Conservation (phyloP, 2,329 filamentous ascomycete species). For the Xylariaceae sp. region DNA sequence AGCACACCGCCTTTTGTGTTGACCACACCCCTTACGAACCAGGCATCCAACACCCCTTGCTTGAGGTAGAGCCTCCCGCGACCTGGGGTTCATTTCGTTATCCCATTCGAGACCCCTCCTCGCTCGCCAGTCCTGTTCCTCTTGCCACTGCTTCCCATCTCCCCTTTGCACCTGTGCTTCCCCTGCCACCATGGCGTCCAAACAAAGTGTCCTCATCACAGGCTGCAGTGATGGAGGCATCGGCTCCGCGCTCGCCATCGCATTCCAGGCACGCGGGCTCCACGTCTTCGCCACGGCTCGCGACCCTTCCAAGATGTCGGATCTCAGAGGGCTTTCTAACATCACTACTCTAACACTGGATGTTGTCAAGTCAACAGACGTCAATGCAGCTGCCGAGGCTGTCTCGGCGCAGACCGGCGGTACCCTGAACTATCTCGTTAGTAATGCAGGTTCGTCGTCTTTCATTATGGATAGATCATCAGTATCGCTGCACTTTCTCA, state of each 20-base stretch:
- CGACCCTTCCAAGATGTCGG: conserved; percentile 13
- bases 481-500: too few relatives aligned
- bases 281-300: conserved; percentile 22
- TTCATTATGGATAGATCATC: too few relatives aligned
- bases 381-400: conserved; percentile 13
- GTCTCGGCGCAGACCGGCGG: conserved; percentile 15
- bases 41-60: too few relatives aligned
- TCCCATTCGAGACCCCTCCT: too few relatives aligned
- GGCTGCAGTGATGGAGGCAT: conserved; percentile 24
- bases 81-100: too few relatives aligned
- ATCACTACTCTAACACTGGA: conserved; percentile 18
- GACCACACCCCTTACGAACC: too few relatives aligned
- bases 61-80: too few relatives aligned
- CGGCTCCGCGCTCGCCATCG: conserved; percentile 16
- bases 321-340: conserved; percentile 14
- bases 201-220: conserved; percentile 20
- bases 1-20: too few relatives aligned
- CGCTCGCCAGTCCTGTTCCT: too few relatives aligned
- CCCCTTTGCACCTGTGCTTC: too few relatives aligned
- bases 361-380: conserved; percentile 13
- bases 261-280: conserved; percentile 16
- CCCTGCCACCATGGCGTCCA: conserved; percentile 7
- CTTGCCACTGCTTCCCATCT: too few relatives aligned
- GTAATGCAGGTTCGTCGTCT: too few relatives aligned
- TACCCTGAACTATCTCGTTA: conserved; percentile 18